Base-by-base conservation (phyloP, 2,329 filamentous ascomycete genomes). In the Colletotrichum scovillei region DNA sequence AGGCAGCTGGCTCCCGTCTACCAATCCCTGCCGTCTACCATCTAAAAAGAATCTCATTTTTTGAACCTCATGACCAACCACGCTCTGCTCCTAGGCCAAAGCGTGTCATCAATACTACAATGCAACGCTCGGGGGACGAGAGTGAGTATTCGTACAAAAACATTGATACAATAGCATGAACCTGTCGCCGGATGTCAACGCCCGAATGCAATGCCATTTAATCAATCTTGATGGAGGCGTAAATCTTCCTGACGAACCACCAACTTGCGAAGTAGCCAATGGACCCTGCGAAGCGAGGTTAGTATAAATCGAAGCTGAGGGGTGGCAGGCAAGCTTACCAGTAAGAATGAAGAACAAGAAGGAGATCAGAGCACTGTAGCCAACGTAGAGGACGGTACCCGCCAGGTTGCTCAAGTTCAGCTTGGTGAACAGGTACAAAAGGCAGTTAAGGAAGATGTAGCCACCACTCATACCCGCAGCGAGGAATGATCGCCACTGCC, bases 201-300 rank as follows among this genome's bases (percentile, higher is more conserved):
- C 63, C 63, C 57, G 19, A 53, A 55, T 46, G 14, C 16, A 14
- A 59, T 28, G 46, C 46, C 55, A 4, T 72, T 82, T 86, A 99
- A 81, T 99, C 97, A 76, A 99, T 95, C 88, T 99, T 99, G 86
- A 99, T 97, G n/a, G 95, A 98, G 28, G 91, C 87, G 83, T 99
- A 99, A 74, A 99, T 99, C 82, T 94, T 96, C 77, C 94, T 91
- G 66, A 97, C 93, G 81, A 99, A 99, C 81, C 93, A 90, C 94
- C 95, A 98, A 81, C 95, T 97, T 9, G 97, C 92, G 78, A 98
- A 95, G 86, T 97, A 98, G 68, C 97, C 97, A 81, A 99, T 98
- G 0, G 96, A 94, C 38, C 96, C 97, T 98, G 76, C 4, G 70
- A 66, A 32, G 22, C 74, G 68, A 26, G 14, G 38, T 67, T 46